Base-by-base conservation (phyloP, 805 yeast species). In the Starmerella geochares region DNA sequence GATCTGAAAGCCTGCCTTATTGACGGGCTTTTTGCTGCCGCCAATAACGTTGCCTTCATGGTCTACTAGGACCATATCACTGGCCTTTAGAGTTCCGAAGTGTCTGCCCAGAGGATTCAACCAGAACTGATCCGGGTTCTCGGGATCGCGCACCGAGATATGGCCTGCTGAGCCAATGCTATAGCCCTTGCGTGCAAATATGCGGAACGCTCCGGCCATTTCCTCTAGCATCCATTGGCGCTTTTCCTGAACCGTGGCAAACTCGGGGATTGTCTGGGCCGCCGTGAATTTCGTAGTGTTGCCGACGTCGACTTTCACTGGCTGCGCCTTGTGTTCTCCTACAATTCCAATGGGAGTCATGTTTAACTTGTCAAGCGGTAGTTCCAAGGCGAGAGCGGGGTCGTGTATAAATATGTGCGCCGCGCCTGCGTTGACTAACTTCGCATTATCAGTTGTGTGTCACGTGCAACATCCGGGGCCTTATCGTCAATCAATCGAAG, bases 21-120 rank as follows among this genome's bases (percentile, higher is more conserved):
- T 81, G 53, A 81, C 73, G 4, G 78, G 73, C 20, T 71, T 71
- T 47, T 64, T 65, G 53, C 72, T 71, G 44, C 83, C 84, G 28
- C 81, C 85, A 51, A 81, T 70, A 36, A 80, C 70, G 48, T 78
- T 74, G 29, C 84, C 86, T 39, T 77, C 69, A 59, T 75, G 78
- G 60, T 80, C 83, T 9, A 72, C 74, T 46, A 76, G 78, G 6
- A 80, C 82, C 74, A 80, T 71, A 57, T 80, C 85, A 17, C 76
- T 68, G 25, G 79, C 83, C 56, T 70, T 75, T 61, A 80, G 66
- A 39, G 75, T 61, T 19, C 76, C 72, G 64, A 83, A 86, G 65
- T 86, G 95, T 56, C 72, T 74, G n/a, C 83, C 90, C 55, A 86
- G 69, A 4, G 95, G 95, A 66, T 86, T 86, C 63, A 86, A 83